phyloP scores from a whole-genome alignment of 2,329 filamentous ascomycete genomes.

The Arachnomyces sp. region DNA sequence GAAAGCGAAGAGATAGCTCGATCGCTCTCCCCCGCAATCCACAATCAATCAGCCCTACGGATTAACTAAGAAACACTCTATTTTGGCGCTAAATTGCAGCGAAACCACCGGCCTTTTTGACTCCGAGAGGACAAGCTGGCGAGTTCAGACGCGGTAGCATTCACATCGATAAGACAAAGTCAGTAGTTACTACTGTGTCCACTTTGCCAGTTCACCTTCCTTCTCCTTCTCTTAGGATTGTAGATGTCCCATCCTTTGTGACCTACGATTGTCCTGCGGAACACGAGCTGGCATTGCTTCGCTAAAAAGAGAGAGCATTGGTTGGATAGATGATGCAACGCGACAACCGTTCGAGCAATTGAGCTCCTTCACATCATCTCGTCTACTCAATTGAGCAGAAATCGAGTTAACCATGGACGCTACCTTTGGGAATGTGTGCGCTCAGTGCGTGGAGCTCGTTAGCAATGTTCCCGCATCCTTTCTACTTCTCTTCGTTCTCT shows the following conservation, averaged over 20 bases:
- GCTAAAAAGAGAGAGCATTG: too few species aligned
- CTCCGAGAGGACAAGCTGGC: constrained; percentile 4
- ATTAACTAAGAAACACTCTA: too few species aligned
- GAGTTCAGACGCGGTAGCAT: not conserved
- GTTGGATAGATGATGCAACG: not conserved
- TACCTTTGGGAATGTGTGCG: constrained; percentile 18
- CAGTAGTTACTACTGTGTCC: not conserved
- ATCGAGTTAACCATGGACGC: constrained; percentile 2
- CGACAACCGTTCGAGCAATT: constrained; percentile 1
- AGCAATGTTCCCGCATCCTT: constrained; percentile 22
- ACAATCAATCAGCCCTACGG: too few species aligned
- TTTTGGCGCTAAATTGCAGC: too few species aligned
- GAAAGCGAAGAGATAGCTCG: too few species aligned
- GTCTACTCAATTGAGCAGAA: constrained; percentile 13
- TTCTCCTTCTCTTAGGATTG: too few species aligned
- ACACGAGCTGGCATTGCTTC: too few species aligned
- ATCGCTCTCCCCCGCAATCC: too few species aligned
- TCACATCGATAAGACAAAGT: not conserved
- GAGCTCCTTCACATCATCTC: not conserved
- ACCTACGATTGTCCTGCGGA: too few species aligned
- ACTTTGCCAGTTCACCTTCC: not conserved
- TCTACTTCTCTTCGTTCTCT: constrained; percentile 21
- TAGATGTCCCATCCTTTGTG: too few species aligned
- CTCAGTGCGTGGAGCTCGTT: constrained; percentile 25
- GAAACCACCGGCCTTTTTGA: too few species aligned